Conservation (phyloP, 495 filamentous ascomycete genomes). For the Monascus purpureus region DNA sequence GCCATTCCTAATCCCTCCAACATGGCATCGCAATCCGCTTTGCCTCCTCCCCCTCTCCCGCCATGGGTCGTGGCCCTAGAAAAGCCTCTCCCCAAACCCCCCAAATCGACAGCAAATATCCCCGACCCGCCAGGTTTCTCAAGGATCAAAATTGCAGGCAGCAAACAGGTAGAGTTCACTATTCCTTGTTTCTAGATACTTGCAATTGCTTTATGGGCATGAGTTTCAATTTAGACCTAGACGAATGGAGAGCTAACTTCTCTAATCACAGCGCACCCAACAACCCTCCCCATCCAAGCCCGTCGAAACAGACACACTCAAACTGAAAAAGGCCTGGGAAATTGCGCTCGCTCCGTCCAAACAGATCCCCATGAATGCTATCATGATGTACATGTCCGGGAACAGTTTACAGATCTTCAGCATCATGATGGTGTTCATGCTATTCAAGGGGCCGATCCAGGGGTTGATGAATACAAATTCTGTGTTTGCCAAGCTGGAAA, state of each 20-base stretch:
- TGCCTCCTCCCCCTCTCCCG: slow-evolving; percentile 42
- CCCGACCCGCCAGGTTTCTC: slow-evolving; percentile 83
- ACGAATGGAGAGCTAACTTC: background rate
- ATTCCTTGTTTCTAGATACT: no score
- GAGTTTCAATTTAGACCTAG: background rate
- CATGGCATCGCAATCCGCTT: slow-evolving; percentile 17
- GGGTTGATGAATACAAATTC: slow-evolving; percentile 65
- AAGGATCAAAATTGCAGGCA: slow-evolving; percentile 28
- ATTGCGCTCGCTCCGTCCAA: slow-evolving; percentile 89
- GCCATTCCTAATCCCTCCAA: no score
- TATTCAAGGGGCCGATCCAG: slow-evolving; percentile 91
- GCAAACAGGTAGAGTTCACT: slow-evolving; percentile 7
- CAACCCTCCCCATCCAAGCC: slow-evolving; percentile 27
- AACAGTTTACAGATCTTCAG: slow-evolving; percentile 97
- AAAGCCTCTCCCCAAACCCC: slow-evolving; percentile 43
- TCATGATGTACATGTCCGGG: slow-evolving; percentile 99
- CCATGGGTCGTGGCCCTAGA: slow-evolving; percentile 73
- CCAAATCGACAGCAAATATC: slow-evolving; percentile 46
- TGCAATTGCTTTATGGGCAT: no score
- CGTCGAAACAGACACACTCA: slow-evolving; percentile 83
- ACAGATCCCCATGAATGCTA: slow-evolving; percentile 89
- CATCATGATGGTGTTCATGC: slow-evolving; percentile 99
- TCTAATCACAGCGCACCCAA: slow-evolving; percentile 19
- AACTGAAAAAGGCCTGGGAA: slow-evolving; percentile 99
- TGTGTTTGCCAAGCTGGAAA: slow-evolving; percentile 80